Conservation (phyloP, 2,329 filamentous ascomycete species). For the Diplodia scrobiculata region DNA sequence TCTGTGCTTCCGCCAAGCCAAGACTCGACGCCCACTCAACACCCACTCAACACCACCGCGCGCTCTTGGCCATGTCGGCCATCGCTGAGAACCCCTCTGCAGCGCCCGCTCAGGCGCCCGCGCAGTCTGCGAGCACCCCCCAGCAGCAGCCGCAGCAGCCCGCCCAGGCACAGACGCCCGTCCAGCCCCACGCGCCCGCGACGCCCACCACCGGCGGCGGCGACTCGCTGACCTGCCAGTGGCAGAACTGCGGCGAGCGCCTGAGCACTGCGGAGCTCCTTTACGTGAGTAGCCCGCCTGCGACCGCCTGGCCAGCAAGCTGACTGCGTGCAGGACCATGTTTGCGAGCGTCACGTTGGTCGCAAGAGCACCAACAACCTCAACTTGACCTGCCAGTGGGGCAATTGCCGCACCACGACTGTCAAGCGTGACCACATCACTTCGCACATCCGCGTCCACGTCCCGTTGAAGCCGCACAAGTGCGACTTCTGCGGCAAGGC, state of each 20-base stretch:
- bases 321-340: conserved; percentile 71
- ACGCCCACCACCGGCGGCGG: conserved; percentile 38
- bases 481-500: conserved; percentile 98
- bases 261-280: conserved; percentile 61
- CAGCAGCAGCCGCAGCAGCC: conserved; percentile 26
- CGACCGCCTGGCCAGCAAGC: conserved; percentile 16
- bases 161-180: conserved; percentile 10
- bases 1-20: conserved; percentile 30
- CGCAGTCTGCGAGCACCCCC: conserved; percentile 12
- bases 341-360: conserved; percentile 96
- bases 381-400: conserved; percentile 96
- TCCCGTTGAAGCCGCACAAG: conserved; percentile 98
- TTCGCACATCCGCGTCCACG: conserved; percentile 96
- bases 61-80: conserved; percentile 30
- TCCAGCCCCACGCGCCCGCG: not conserved
- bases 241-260: conserved; percentile 64
- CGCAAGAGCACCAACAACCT: conserved; percentile 99
- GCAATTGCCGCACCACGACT: conserved; percentile 90
- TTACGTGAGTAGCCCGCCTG: conserved; percentile 53
- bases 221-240: conserved; percentile 60
- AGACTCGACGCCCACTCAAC: conserved; percentile 24
- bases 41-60: conserved; percentile 8
- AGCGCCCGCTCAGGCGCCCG: conserved; percentile 10
- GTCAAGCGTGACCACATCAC: conserved; percentile 99
- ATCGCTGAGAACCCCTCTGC: conserved; percentile 26